phyloP scores from a whole-genome alignment of 1,139 yeast species.

The Geotrichum bryndzae region DNA sequence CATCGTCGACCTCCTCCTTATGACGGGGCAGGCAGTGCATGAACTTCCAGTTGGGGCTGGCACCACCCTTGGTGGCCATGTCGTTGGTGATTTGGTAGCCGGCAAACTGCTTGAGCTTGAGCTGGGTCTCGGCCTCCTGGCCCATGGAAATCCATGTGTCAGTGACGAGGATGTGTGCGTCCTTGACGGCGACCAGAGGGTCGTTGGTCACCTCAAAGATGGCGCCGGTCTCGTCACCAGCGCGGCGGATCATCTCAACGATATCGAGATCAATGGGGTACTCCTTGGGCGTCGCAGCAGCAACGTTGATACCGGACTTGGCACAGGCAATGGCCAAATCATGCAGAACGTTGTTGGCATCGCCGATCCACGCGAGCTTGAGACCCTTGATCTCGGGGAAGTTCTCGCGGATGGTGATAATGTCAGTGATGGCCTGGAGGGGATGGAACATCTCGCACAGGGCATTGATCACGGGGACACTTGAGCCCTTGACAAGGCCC shows the following conservation, averaged over 20 bases:
- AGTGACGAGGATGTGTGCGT: constrained; percentile 83
- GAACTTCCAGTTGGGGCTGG: constrained; percentile 19
- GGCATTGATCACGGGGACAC: constrained; percentile 89
- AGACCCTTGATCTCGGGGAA: constrained; percentile 53
- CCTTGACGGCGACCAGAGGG: constrained; percentile 62
- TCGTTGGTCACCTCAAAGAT: constrained; percentile 61
- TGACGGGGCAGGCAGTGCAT: constrained; percentile 20
- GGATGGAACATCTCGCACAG: constrained; percentile 93
- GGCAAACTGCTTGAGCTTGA: constrained; percentile 69
- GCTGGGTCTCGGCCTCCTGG: constrained; percentile 70
- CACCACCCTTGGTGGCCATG: constrained; percentile 47
- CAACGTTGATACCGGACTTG: constrained; percentile 75
- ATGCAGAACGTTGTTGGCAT: constrained; percentile 89
- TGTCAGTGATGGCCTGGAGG: constrained; percentile 87
- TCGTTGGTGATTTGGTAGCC: constrained; percentile 79
- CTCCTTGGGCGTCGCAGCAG: constrained; percentile 76
- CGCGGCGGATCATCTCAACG: constrained; percentile 46
- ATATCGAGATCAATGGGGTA: constrained; percentile 61
- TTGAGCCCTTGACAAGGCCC: constrained; percentile 57
- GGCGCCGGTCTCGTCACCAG: constrained; percentile 51
- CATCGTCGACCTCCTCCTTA: constrained; percentile 87
- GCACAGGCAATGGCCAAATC: constrained; percentile 89
- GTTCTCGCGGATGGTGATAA: constrained; percentile 76
- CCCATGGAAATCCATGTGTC: constrained; percentile 99
- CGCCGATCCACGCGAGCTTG: constrained; percentile 94